Conservation (phyloP, 495 filamentous ascomycete genomes). For the Aspergillus sclerotioniger region DNA sequence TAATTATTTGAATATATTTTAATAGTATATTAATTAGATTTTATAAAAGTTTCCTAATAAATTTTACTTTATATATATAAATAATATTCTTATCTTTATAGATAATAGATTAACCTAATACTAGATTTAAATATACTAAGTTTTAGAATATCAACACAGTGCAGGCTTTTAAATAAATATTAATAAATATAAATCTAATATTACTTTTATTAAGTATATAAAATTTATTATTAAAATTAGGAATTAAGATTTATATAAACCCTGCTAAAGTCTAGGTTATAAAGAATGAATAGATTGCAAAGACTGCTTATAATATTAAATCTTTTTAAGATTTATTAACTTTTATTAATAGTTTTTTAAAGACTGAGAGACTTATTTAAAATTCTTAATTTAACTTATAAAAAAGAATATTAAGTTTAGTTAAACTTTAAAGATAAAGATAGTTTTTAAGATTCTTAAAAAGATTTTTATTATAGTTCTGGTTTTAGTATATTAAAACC, state of each 20-base stretch:
- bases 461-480: neutral
- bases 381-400: constrained; percentile 14
- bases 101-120: too few species aligned
- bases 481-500: too few species aligned
- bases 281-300: neutral
- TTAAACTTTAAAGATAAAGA: constrained; percentile 4
- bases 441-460: constrained; percentile 1
- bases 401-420: neutral
- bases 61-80: too few species aligned
- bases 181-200: neutral
- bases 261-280: too few species aligned
- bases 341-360: constrained; percentile 12
- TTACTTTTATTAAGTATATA: constrained; percentile 8
- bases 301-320: too few species aligned
- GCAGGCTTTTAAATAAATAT: neutral
- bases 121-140: too few species aligned
- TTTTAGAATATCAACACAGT: too few species aligned
- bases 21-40: too few species aligned
- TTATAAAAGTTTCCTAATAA: too few species aligned
- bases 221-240: constrained; percentile 9
- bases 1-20: too few species aligned
- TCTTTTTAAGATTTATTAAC: neutral
- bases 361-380: constrained; percentile 16
- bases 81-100: too few species aligned
- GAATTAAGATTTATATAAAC: too few species aligned